These are phyloP conservation scores for Phytomonas francai DNA, from an alignment of 208 protist species.

Conservation along the genomic window DNA sequence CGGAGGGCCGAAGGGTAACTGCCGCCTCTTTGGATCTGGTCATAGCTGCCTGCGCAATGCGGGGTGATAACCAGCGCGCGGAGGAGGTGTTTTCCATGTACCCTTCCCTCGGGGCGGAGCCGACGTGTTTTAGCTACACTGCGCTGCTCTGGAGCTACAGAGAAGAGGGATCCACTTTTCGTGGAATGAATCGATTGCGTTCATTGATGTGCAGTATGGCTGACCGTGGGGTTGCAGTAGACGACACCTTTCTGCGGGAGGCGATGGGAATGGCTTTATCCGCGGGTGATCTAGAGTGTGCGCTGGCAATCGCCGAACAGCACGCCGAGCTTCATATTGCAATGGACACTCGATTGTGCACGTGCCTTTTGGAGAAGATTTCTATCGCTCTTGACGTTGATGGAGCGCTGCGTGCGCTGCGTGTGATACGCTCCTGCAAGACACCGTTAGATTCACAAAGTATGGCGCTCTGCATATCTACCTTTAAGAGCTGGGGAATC, in stretches of 20 bases:
- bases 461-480: slow-evolving; percentile 30
- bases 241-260: slow-evolving; percentile 30
- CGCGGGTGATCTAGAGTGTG: slow-evolving; percentile 36
- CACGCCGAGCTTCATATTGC: slow-evolving; percentile 18
- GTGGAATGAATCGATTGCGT: slow-evolving; percentile 12
- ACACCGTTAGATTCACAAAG: slow-evolving; percentile 42
- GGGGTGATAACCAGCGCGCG: slow-evolving; percentile 25
- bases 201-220: slow-evolving; percentile 15
- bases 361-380: slow-evolving; percentile 35
- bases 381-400: slow-evolving; percentile 29
- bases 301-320: slow-evolving; percentile 36
- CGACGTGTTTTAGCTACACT: slow-evolving; percentile 32
- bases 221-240: slow-evolving; percentile 19
- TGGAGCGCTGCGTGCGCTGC: slow-evolving; percentile 28
- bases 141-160: slow-evolving; percentile 36
- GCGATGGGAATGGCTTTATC: slow-evolving; percentile 46
- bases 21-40: slow-evolving; percentile 52
- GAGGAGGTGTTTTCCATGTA: slow-evolving; percentile 38
- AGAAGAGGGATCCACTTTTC: slow-evolving; percentile 3
- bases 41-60: slow-evolving; percentile 47
- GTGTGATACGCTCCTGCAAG: slow-evolving; percentile 30
- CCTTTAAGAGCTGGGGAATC: slow-evolving; percentile 30
- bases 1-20: slow-evolving; percentile 17
- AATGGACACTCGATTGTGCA: slow-evolving; percentile 47
- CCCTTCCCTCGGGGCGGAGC: slow-evolving; percentile 15